Conservation (phyloP, 192 early-diverging fungal species). For the Podila verticillata region DNA sequence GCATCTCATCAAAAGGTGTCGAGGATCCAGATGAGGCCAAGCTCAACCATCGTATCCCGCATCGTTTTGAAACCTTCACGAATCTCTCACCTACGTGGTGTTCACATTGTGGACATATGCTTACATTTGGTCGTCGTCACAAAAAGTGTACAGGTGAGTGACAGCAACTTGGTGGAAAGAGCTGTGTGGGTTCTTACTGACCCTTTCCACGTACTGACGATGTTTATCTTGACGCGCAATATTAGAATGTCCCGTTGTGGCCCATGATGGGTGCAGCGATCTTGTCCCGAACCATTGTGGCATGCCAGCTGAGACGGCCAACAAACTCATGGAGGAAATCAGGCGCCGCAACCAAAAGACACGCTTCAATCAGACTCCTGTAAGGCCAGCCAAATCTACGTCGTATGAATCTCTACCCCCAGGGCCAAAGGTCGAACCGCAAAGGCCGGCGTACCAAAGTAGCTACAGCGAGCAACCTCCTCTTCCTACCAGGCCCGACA, state of each 20-base stretch:
- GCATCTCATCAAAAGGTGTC: constrained; percentile 74
- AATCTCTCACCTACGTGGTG: constrained; percentile 94
- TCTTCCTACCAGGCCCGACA: constrained; percentile 6
- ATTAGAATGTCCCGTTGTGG: constrained; percentile 82
- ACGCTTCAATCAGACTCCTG: constrained; percentile 15
- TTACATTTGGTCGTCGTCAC: constrained; percentile 78
- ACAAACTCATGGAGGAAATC: constrained; percentile 86
- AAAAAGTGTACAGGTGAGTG: constrained; percentile 66
- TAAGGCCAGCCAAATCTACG: constrained; percentile 23
- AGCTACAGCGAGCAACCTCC: constrained; percentile 10
- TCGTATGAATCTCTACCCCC: constrained; percentile 23
- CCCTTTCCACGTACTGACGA: neutral
- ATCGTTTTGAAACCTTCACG: constrained; percentile 89
- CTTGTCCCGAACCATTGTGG: constrained; percentile 95
- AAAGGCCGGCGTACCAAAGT: neutral
- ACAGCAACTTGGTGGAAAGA: neutral
- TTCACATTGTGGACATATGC: constrained; percentile 97
- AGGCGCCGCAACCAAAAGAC: constrained; percentile 59
- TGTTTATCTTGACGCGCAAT: neutral
- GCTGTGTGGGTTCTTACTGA: no score
- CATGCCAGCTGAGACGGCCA: constrained; percentile 83
- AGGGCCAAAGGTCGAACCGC: constrained; percentile 21
- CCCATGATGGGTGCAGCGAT: constrained; percentile 85
- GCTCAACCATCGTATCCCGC: constrained; percentile 93
- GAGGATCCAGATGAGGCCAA: constrained; percentile 74